A percentile compares a stretch with the other conserved stretches of the same genome.
Conservation (phyloP, 208 protist genomes). For the Trypanosoma platydactyli region DNA sequence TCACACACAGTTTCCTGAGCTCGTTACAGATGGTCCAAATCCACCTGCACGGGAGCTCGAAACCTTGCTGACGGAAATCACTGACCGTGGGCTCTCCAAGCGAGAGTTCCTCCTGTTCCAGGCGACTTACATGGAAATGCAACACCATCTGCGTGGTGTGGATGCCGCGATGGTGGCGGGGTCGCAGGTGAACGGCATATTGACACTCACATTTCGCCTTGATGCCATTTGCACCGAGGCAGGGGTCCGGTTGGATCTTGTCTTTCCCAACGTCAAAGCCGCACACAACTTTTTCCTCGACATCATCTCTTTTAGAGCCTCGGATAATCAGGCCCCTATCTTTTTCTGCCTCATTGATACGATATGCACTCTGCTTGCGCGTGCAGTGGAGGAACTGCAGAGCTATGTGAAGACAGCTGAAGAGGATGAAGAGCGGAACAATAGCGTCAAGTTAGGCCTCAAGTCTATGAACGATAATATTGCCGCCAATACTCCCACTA, state of each 20-base stretch:
- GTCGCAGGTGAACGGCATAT: conserved; percentile 38
- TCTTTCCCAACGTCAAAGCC: conserved; percentile 63
- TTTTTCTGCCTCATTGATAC: conserved; percentile 29
- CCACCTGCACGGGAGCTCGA: conserved; percentile 44
- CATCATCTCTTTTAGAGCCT: conserved; percentile 30
- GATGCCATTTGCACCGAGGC: conserved; percentile 61
- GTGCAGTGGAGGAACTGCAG: conserved; percentile 21
- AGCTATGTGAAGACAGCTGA: conserved; percentile 22
- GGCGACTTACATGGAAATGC: conserved; percentile 52
- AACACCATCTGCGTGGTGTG: conserved; percentile 70
- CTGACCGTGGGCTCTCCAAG: conserved; percentile 42
- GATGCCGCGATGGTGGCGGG: conserved; percentile 38
- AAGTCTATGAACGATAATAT: no score
- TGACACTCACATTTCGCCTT: conserved; percentile 66
- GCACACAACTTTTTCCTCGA: conserved; percentile 62
- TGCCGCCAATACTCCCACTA: no score
- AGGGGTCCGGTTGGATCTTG: conserved; percentile 37
- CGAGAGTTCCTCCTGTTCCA: conserved; percentile 68
- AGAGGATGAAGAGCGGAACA: background rate
- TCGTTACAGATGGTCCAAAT: conserved; percentile 29
- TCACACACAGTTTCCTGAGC: conserved; percentile 57
- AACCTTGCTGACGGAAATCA: conserved; percentile 56
- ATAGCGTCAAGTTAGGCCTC: background rate
- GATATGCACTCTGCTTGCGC: conserved; percentile 19
- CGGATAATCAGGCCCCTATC: conserved; percentile 22